Conservation (phyloP, 805 yeast species). For the Candida odintsovae region DNA sequence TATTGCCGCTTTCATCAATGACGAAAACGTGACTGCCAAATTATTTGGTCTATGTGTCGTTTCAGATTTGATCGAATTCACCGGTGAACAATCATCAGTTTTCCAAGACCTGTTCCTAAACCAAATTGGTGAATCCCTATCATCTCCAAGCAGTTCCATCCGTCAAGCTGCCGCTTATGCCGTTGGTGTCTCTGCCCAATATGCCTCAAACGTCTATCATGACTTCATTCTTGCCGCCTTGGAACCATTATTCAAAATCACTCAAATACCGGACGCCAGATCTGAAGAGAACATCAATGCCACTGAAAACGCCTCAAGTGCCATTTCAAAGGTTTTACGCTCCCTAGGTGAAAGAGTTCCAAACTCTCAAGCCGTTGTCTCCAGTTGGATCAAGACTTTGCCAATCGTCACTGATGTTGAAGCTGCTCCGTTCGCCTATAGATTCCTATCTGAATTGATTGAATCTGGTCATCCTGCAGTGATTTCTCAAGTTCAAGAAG, state of each 20-base stretch:
- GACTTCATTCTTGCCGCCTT: conserved; percentile 65
- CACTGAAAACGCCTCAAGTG: conserved; percentile 77
- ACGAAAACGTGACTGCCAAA: conserved; percentile 61
- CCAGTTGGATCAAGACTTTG: conserved; percentile 74
- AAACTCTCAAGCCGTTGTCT: conserved; percentile 54
- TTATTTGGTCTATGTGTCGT: conserved; percentile 76
- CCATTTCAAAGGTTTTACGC: conserved; percentile 80
- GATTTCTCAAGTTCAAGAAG: conserved; percentile 45
- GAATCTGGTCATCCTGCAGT: conserved; percentile 60
- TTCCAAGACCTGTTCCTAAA: conserved; percentile 61
- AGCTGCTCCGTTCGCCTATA: conserved; percentile 81
- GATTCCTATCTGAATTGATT: conserved; percentile 67
- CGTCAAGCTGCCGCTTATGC: conserved; percentile 86
- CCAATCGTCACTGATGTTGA: conserved; percentile 83
- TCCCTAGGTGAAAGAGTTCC: conserved; percentile 55
- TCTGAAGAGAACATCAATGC: conserved; percentile 81
- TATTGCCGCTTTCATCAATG: conserved; percentile 53
- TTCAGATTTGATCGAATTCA: conserved; percentile 74
- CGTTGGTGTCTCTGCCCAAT: conserved; percentile 81
- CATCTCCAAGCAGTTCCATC: conserved; percentile 60
- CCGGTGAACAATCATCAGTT: conserved; percentile 62
- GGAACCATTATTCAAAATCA: conserved; percentile 67
- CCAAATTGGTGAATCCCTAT: conserved; percentile 60
- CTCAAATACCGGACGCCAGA: conserved; percentile 73
- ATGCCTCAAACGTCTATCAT: conserved; percentile 60